A percentile compares a stretch with the other conserved stretches of the same genome.
Evolutionary conservation across 2,329 filamentous ascomycete genomes (phyloP).

Genomic region (Hymenoscyphus occultus): DNA sequence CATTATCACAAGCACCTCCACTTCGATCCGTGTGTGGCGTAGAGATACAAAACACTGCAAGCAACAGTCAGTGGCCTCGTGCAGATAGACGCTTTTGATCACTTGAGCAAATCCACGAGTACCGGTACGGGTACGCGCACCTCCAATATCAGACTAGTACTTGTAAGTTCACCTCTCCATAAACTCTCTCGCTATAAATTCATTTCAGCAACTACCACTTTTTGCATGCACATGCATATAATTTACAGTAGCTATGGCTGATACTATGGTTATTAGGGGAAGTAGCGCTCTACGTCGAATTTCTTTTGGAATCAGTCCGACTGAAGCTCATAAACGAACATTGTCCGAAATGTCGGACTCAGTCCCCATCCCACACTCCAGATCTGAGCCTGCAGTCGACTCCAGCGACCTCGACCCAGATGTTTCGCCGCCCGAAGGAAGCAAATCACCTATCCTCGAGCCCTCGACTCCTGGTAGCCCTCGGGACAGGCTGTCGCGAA

Average conservation of each 20-base stretch:
- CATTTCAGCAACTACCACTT: not conserved
- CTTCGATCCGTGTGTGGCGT: not conserved
- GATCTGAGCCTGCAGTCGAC: conserved; percentile 23
- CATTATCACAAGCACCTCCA: not conserved
- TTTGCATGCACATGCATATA: not conserved
- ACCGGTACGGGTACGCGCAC: not conserved
- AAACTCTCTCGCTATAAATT: not conserved
- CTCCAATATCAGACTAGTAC: not conserved
- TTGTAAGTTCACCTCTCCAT: not conserved
- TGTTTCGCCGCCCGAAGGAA: conserved; percentile 45
- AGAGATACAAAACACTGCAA: not conserved
- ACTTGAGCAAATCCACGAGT: conserved; percentile 17
- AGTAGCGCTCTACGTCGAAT: conserved; percentile 42
- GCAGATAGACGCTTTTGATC: conserved; percentile 17
- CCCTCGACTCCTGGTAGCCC: conserved; percentile 49
- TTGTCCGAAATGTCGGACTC: conserved; percentile 46
- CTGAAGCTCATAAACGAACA: conserved; percentile 37
- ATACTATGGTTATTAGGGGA: conserved; percentile 42
- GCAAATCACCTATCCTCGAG: conserved; percentile 51
- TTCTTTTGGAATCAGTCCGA: conserved; percentile 41
- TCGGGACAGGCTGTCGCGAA: conserved; percentile 59
- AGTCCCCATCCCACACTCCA: conserved; percentile 37
- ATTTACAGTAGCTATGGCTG: conserved; percentile 39
- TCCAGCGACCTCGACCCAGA: conserved; percentile 36
- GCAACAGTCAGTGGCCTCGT: conserved; percentile 18